Percentiles rank a stretch among this genome's conserved stretches.
These are phyloP conservation scores for Gossypium trilobum DNA, from an alignment of 441 rosid genomes.

Conservation along the genomic window DNA sequence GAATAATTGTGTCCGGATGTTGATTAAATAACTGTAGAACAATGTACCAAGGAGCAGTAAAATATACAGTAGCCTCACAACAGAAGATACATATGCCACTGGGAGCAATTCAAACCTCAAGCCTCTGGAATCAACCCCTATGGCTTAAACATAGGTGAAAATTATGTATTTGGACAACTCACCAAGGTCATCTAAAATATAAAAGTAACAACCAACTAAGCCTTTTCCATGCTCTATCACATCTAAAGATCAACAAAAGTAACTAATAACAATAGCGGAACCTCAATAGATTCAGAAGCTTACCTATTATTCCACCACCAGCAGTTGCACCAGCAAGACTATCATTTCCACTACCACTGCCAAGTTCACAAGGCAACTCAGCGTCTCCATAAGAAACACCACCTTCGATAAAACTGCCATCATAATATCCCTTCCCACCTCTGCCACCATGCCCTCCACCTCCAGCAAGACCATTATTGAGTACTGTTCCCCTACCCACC, in stretches of 20 bases:
- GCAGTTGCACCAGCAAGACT: constrained; percentile 58
- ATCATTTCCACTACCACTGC: constrained; percentile 86
- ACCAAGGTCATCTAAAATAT: not conserved
- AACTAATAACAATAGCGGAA: not conserved
- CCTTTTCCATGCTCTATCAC: not conserved
- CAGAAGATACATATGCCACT: not conserved
- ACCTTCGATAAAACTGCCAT: constrained; percentile 65
- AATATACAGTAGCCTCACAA: not conserved
- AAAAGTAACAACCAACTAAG: not conserved
- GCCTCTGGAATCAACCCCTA: not conserved
- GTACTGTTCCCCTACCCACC: constrained; percentile 63
- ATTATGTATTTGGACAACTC: not conserved
- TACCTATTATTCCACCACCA: constrained; percentile 91
- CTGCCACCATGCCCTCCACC: constrained; percentile 96
- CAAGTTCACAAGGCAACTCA: constrained; percentile 90
- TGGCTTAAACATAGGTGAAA: not conserved
- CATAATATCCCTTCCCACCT: constrained; percentile 77
- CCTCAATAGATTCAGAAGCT: constrained; percentile 19
- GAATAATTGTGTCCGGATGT: not conserved
- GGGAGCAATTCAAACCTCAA: not conserved
- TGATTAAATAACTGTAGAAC: not conserved
- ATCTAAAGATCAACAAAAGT: not conserved
- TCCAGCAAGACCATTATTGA: constrained; percentile 63
- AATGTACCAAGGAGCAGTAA: not conserved
- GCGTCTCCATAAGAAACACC: constrained; percentile 71